These are phyloP conservation scores for Epichloe baconii DNA, from an alignment of 2,329 filamentous ascomycete genomes.

Conservation along the genomic window DNA sequence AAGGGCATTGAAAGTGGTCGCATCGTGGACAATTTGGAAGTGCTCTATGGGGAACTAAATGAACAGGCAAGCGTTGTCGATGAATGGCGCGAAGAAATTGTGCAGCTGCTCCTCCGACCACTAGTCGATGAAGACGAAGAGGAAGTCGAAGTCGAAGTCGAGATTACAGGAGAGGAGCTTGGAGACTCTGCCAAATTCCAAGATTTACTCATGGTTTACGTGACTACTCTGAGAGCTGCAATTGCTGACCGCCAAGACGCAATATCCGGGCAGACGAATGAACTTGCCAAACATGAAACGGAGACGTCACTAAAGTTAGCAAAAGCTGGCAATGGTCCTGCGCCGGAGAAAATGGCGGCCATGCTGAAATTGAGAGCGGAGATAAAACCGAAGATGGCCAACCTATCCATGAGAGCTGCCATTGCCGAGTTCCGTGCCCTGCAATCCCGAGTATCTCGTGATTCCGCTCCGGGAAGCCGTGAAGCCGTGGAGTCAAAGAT, in stretches of 20 bases:
- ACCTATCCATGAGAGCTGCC: slow-evolving; percentile 56
- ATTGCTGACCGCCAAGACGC: slow-evolving; percentile 68
- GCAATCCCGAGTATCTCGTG: slow-evolving; percentile 28
- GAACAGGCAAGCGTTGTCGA: slow-evolving; percentile 57
- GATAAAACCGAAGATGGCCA: slow-evolving; percentile 33
- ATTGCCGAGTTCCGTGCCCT: slow-evolving; percentile 58
- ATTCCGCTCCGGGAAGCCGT: slow-evolving; percentile 19
- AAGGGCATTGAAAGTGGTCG: slow-evolving; percentile 61
- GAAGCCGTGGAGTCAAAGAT: slow-evolving; percentile 58
- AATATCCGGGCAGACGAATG: slow-evolving; percentile 65
- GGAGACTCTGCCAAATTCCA: slow-evolving; percentile 76
- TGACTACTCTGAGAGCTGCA: slow-evolving; percentile 61
- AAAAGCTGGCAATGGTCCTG: slow-evolving; percentile 51
- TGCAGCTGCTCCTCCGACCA: slow-evolving; percentile 57
- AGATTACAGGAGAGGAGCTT: slow-evolving; percentile 81
- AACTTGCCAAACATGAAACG: slow-evolving; percentile 61
- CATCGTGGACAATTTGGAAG: slow-evolving; percentile 52
- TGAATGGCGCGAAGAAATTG: slow-evolving; percentile 61
- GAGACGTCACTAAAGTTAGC: slow-evolving; percentile 48
- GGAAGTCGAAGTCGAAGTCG: slow-evolving; percentile 56
- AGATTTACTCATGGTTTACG: slow-evolving; percentile 79
- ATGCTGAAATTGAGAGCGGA: slow-evolving; percentile 34
- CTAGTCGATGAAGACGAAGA: slow-evolving; percentile 72
- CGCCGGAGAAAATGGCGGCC: slow-evolving; percentile 47
- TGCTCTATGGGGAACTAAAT: slow-evolving; percentile 54